phyloP scores from a whole-genome alignment of 768 basidiomycete species.

The Fibroporia radiculosa region DNA sequence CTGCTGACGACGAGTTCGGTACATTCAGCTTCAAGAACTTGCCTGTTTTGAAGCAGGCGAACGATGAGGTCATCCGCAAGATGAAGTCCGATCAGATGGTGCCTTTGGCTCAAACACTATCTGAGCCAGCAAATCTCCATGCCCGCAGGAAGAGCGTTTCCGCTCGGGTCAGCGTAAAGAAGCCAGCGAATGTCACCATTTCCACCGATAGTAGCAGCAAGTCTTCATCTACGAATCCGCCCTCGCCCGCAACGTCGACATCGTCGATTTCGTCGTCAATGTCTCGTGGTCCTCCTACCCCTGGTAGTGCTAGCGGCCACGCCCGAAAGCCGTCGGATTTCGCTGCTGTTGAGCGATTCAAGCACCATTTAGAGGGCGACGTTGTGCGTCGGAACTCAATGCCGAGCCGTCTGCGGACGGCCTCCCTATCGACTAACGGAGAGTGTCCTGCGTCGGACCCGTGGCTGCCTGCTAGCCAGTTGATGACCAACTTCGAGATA shows the following conservation, averaged over 20 bases:
- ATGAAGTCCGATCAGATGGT: slow-evolving; percentile 85
- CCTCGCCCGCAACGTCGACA: slow-evolving; percentile 87
- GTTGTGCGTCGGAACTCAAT: slow-evolving; percentile 68
- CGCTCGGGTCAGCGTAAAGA: slow-evolving; percentile 68
- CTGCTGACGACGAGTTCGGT: slow-evolving; percentile 86
- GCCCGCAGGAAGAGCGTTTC: slow-evolving; percentile 77
- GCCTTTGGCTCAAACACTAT: slow-evolving; percentile 66
- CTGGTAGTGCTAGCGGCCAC: slow-evolving; percentile 55
- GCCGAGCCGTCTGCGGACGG: slow-evolving; percentile 82
- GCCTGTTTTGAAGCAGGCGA: slow-evolving; percentile 92
- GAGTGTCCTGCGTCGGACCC: slow-evolving; percentile 74
- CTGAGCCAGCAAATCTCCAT: slow-evolving; percentile 52
- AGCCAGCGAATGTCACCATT: slow-evolving; percentile 73
- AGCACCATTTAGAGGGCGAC: slow-evolving; percentile 70
- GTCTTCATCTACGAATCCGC: slow-evolving; percentile 61
- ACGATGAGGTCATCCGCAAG: slow-evolving; percentile 96
- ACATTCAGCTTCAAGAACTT: slow-evolving; percentile 98
- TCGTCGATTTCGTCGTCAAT: slow-evolving; percentile 89
- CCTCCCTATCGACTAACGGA: slow-evolving; percentile 73
- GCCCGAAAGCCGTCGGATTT: slow-evolving; percentile 84
- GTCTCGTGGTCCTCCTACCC: slow-evolving; percentile 70
- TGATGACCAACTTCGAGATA: slow-evolving; percentile 43
- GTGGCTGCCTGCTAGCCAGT: slow-evolving; percentile 36
- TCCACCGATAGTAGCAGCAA: slow-evolving; percentile 35
- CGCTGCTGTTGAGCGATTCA: slow-evolving; percentile 84